Percentiles rank a stretch among this genome's conserved stretches.
Evolutionary conservation across 1,139 yeast genomes (phyloP).

Genomic region (Saccharomyces hybrid): DNA sequence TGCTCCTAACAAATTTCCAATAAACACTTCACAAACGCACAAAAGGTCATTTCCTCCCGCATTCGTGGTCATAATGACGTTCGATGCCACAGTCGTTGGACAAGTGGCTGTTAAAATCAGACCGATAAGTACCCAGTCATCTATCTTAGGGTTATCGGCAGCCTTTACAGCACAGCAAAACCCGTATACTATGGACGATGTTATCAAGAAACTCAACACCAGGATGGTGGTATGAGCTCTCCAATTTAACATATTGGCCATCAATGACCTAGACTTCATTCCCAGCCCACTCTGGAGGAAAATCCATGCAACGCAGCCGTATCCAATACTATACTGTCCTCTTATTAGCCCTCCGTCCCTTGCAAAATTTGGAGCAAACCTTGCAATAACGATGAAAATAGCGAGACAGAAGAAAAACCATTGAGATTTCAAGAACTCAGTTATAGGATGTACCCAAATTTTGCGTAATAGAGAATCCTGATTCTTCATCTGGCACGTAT

Average conservation of each 20-base stretch:
- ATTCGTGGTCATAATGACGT: conserved; percentile 82
- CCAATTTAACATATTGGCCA: conserved; percentile 62
- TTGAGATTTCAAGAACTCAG: conserved; percentile 27
- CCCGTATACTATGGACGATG: conserved; percentile 71
- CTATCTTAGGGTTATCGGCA: conserved; percentile 51
- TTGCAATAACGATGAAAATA: conserved; percentile 64
- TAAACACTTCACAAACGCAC: conserved; percentile 75
- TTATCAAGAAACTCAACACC: conserved; percentile 60
- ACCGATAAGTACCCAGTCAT: conserved; percentile 71
- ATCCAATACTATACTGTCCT: conserved; percentile 70
- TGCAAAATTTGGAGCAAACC: conserved; percentile 75
- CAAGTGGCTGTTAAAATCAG: conserved; percentile 75
- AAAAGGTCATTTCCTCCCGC: conserved; percentile 77
- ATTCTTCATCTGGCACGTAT: conserved; percentile 1
- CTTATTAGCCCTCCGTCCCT: conserved; percentile 70
- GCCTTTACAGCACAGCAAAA: conserved; percentile 58
- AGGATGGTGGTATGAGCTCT: conserved; percentile 73
- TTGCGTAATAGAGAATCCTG: not conserved
- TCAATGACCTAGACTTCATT: conserved; percentile 56
- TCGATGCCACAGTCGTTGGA: conserved; percentile 86
- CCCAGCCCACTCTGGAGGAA: conserved; percentile 75
- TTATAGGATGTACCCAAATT: conserved; percentile 21
- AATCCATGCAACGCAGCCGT: conserved; percentile 81
- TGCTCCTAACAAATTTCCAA: conserved; percentile 80
- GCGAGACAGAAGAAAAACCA: conserved; percentile 78